Evolutionary conservation across 2,329 filamentous ascomycete species (phyloP), one percentile per base, ranked within the genome.

Genomic region (Pseudofabraea citricarpa): DNA sequence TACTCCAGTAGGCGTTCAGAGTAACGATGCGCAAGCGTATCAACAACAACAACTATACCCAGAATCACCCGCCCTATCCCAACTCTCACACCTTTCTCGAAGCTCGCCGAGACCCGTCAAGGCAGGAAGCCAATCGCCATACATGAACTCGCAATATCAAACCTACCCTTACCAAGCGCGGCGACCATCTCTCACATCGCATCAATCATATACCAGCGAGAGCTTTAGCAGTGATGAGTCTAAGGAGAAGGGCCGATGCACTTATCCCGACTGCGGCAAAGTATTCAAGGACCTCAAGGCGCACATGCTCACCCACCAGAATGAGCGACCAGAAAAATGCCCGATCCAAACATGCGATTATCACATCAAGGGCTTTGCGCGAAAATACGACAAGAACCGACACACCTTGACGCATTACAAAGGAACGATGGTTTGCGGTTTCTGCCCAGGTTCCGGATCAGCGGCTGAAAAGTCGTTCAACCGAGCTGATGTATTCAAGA

Each of bases 351-450:
- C 84, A 2, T 97, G 91, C 71, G 90, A 96, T 58, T 97, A 96
- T 62, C 87, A 95, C 65, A 76, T 78, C 55, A 97, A 96, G 64
- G 91, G 91, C 0, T 97, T 97, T 59, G 91, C 91, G 3, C 78
- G 91, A 49, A 97, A 97, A 66, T 98, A 97, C 62, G 93, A 97
- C 70, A 96, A 96, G 74, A 97, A 97, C 64, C 75, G 93, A 9
- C 93, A 98, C 62, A 95, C 91, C 2, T 69, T 97, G 51, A 97
- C 91, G 2, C 93, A 97, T 62, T 98, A 97, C 73, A 95, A 95
- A 65, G 91, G 91, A 6, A 96, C 89, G 12, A 96, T 97, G 90
- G 86, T 95, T 6, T 98, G 93, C 58, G 90, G 90, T 5, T 97
- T 97, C 66, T 97, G 93, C 55, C 89, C 90, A 0, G 89, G 90